phyloP scores from a whole-genome alignment of 1,284 basidiomycete genomes.

The Ustilago loliicola region DNA sequence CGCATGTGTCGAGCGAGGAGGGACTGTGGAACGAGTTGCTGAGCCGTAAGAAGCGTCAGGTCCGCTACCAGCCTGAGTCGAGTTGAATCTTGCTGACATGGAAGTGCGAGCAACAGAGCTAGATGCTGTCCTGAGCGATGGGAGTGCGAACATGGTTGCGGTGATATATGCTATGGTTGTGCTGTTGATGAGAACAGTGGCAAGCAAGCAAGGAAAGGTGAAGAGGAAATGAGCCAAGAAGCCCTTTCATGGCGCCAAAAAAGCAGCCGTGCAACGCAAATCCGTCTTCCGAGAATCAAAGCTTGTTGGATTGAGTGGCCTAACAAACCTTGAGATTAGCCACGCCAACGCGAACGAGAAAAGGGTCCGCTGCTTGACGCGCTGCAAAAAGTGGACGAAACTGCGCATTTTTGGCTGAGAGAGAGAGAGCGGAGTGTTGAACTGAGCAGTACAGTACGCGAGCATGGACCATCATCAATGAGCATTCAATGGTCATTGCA shows the following conservation, averaged over 20 bases:
- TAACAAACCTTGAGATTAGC: conserved; percentile 7
- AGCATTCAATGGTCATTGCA: not conserved
- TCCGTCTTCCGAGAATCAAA: conserved; percentile 9
- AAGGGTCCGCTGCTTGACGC: conserved; percentile 8
- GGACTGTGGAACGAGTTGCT: conserved; percentile 45
- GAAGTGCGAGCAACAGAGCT: conserved; percentile 10
- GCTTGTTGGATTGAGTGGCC: not conserved
- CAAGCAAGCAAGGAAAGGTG: not conserved
- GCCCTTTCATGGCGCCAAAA: not conserved
- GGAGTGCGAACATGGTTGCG: conserved; percentile 18
- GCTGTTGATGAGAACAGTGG: conserved; percentile 4
- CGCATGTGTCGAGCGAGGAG: conserved; percentile 54
- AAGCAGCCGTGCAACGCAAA: not conserved
- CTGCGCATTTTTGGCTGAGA: conserved; percentile 7
- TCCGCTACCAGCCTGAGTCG: conserved; percentile 35
- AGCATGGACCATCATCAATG: conserved; percentile 30
- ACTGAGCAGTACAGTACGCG: not conserved
- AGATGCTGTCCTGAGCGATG: conserved; percentile 17
- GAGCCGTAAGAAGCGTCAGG: conserved; percentile 22
- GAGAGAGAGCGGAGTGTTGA: conserved; percentile 8
- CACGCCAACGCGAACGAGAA: conserved; percentile 5
- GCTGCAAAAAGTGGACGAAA: not conserved
- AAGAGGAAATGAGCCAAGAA: conserved; percentile 17
- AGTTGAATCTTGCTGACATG: conserved; percentile 25
- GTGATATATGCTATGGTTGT: not conserved